Conservation (phyloP, 2,329 filamentous ascomycete genomes). For the Colletotrichum tropicicola region DNA sequence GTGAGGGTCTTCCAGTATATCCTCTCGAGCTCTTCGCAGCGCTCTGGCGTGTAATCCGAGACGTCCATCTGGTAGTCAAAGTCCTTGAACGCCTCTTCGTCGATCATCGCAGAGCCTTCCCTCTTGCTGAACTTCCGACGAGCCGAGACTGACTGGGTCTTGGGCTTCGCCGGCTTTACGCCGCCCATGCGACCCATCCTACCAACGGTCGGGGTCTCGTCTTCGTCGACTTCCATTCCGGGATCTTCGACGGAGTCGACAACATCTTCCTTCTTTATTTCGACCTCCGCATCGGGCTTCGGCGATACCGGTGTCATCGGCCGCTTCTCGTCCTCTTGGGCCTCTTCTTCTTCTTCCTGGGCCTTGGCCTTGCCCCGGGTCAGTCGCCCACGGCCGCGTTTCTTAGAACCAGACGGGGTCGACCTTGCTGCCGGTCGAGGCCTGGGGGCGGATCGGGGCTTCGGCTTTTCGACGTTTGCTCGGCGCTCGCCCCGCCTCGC, state of each 20-base stretch:
- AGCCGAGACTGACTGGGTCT: conserved; percentile 82
- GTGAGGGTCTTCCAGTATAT: conserved; percentile 98
- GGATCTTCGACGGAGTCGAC: conserved; percentile 62
- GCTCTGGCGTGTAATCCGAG: conserved; percentile 88
- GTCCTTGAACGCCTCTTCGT: conserved; percentile 88
- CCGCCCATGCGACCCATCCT: conserved; percentile 58
- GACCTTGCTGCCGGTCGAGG: conserved; percentile 33
- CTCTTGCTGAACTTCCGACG: conserved; percentile 86
- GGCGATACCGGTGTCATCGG: conserved; percentile 29
- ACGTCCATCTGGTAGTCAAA: conserved; percentile 92
- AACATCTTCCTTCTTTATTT: conserved; percentile 41
- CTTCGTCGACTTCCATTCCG: conserved; percentile 44
- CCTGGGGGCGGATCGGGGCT: conserved; percentile 48
- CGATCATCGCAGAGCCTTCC: conserved; percentile 80
- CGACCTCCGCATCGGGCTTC: conserved; percentile 45
- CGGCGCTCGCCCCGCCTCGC: conserved; percentile 86
- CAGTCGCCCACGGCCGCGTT: conserved; percentile 50
- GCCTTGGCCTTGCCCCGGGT: conserved; percentile 46
- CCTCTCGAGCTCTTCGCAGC: conserved; percentile 93
- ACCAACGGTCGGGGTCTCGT: conserved; percentile 45
- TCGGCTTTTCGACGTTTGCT: conserved; percentile 65
- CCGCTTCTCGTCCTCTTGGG: conserved; percentile 31
- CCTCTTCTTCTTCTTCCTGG: conserved; percentile 46
- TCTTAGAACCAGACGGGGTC: conserved; percentile 46
- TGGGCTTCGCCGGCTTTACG: conserved; percentile 60